Evolutionary conservation across 2,329 filamentous ascomycete species (phyloP), one percentile per base, ranked within the genome.

Genomic region (Mycosphaerella sp.): DNA sequence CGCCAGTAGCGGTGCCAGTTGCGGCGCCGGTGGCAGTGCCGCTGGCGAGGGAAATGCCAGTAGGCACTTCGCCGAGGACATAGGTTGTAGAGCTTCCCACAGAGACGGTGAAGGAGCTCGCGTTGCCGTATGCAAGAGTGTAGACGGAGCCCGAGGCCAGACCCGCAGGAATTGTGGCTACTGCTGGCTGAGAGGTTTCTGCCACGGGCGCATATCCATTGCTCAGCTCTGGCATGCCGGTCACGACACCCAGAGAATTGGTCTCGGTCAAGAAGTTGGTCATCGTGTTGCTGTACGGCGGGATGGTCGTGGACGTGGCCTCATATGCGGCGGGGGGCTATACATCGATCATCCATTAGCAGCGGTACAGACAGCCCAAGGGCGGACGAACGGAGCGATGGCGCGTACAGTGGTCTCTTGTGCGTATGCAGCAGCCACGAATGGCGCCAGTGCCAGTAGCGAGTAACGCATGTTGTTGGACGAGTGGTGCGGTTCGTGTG

Each of bases 201-300:
- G 68, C 66, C 16, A 59, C 61, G 17, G 71, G 65, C 13, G 62
- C 59, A 25, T 64, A 60, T 12, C 61, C 60, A 50, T 72, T 73
- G 37, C 71, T 66, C 13, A 63, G 64, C 8, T 63, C 61, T 14
- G 75, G 74, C 66, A 71, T 68, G 55, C 73, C 74, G 39, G 75
- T 78, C 42, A 77, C 68, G 35, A 77, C 74, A 43, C 75, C 75
- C 17, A 67, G 56, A 16, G 73, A 73, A 67, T 78, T 73, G 55
- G 75, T 77, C 66, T 71, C 50, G 18, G 72, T 72, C 21, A 74
- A 67, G 66, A 69, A 76, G 49, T 66, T 60, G 36, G 72, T 75
- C 53, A 67, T 66, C 12, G 67, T 67, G 66, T 76, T 75, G 14
- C 61, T 62, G 68, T 75, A 70, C 14, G 41, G 36, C 13, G 36